Evolutionary conservation across 2,329 filamentous ascomycete species (phyloP).

Genomic region (Lasiodiplodia citricola): DNA sequence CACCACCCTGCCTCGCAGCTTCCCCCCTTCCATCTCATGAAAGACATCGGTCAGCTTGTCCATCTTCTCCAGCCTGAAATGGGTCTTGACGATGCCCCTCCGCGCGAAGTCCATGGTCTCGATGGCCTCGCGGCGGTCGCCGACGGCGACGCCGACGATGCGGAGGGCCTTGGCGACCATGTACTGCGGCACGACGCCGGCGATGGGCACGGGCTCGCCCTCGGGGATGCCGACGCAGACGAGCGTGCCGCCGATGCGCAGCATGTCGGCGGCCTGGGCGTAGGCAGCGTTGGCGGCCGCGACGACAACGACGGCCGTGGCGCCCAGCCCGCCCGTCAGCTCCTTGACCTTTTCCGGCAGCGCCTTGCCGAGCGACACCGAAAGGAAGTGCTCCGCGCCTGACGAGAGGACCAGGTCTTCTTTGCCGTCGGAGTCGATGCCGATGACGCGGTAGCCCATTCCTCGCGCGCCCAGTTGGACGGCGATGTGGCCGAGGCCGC

Average conservation of each 20-base stretch:
- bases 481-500: constrained; percentile 68
- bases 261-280: constrained; percentile 45
- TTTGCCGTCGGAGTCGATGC: constrained; percentile 68
- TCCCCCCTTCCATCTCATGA: constrained; percentile 52
- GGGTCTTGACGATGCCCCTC: constrained; percentile 54
- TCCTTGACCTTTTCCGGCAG: constrained; percentile 62
- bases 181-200: constrained; percentile 46
- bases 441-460: constrained; percentile 69
- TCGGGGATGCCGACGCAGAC: constrained; percentile 56
- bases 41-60: constrained; percentile 54
- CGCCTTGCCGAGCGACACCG: constrained; percentile 60
- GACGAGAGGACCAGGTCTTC: constrained; percentile 64
- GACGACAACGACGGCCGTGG: constrained; percentile 64
- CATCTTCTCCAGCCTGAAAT: constrained; percentile 54
- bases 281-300: constrained; percentile 57
- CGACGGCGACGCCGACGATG: constrained; percentile 55
- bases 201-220: constrained; percentile 53
- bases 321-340: constrained; percentile 63
- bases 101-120: constrained; percentile 54
- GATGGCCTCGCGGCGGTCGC: constrained; percentile 54
- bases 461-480: constrained; percentile 65
- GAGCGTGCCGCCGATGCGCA: constrained; percentile 52
- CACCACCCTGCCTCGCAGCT: constrained; percentile 55
- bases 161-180: constrained; percentile 50
- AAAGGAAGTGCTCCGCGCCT: constrained; percentile 71